These are phyloP conservation scores for Blastomyces silverae DNA, from an alignment of 2,329 filamentous ascomycete genomes.

Conservation along the genomic window DNA sequence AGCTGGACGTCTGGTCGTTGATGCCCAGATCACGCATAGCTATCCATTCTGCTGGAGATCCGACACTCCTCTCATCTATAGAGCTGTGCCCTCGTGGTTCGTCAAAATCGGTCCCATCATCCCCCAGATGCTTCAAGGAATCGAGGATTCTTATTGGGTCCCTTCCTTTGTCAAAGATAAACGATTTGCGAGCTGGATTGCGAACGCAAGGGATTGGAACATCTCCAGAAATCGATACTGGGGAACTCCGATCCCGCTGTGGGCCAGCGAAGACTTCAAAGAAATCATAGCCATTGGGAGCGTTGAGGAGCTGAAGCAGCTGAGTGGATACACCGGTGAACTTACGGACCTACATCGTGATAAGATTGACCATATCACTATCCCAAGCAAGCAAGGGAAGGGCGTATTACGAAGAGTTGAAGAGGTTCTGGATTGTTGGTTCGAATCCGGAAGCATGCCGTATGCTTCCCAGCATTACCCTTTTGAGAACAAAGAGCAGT, in stretches of 20 bases:
- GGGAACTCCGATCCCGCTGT: slow-evolving; percentile 87
- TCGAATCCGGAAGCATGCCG: slow-evolving; percentile 93
- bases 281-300: slow-evolving; percentile 84
- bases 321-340: slow-evolving; percentile 80
- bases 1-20: slow-evolving; percentile 68
- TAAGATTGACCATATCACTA: slow-evolving; percentile 89
- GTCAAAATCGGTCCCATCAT: slow-evolving; percentile 78
- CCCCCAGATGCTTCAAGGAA: slow-evolving; percentile 82
- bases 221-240: slow-evolving; percentile 90
- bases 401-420: slow-evolving; percentile 72
- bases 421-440: slow-evolving; percentile 96
- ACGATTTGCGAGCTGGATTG: slow-evolving; percentile 86
- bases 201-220: slow-evolving; percentile 90
- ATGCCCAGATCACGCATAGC: slow-evolving; percentile 82
- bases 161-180: slow-evolving; percentile 85
- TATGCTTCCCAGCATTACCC: slow-evolving; percentile 88
- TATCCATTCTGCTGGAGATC: slow-evolving; percentile 92
- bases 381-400: slow-evolving; percentile 82
- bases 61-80: slow-evolving; percentile 90
- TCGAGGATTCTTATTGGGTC: slow-evolving; percentile 86
- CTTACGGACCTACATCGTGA: slow-evolving; percentile 84
- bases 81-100: slow-evolving; percentile 91
- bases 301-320: slow-evolving; percentile 70
- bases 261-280: slow-evolving; percentile 83
- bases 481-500: slow-evolving; percentile 78